phyloP scores from a whole-genome alignment of 2,329 filamentous ascomycete species.

The Ophidiomyces ophidiicola region DNA sequence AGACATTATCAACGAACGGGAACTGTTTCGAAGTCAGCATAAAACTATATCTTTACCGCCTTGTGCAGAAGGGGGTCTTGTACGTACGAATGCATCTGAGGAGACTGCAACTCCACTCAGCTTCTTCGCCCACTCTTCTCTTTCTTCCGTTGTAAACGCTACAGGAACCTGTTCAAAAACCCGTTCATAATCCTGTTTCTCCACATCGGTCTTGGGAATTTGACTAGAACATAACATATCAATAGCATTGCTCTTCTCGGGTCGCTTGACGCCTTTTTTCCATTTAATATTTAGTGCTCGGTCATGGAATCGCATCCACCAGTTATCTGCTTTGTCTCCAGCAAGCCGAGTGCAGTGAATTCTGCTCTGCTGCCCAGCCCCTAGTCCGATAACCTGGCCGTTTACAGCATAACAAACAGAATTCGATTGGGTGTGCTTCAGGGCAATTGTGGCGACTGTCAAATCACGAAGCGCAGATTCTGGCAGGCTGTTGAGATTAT shows the following conservation, averaged over 20 bases:
- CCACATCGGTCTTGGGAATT: conserved; percentile 68
- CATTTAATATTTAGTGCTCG: conserved; percentile 79
- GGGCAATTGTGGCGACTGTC: conserved; percentile 86
- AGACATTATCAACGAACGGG: conserved; percentile 97
- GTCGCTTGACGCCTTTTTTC: conserved; percentile 93
- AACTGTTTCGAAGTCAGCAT: conserved; percentile 46
- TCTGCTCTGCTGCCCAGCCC: conserved; percentile 90
- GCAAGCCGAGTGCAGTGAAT: conserved; percentile 97
- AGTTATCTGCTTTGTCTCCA: conserved; percentile 97
- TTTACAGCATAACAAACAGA: conserved; percentile 95
- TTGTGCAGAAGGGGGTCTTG: background rate
- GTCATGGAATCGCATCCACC: conserved; percentile 98
- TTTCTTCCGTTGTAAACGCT: conserved; percentile 72
- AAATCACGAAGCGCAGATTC: conserved; percentile 78
- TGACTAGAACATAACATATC: conserved; percentile 87
- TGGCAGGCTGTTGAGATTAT: conserved; percentile 59
- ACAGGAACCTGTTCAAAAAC: conserved; percentile 81
- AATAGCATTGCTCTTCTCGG: conserved; percentile 97
- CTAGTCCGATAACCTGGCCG: conserved; percentile 85
- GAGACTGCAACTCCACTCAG: conserved; percentile 65
- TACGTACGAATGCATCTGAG: conserved; percentile 84
- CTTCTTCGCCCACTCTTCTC: conserved; percentile 72
- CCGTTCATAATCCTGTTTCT: conserved; percentile 74
- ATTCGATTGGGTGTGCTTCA: conserved; percentile 99
- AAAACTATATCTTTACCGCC: too few relatives aligned